These are phyloP conservation scores for Salmacisia buchloeana DNA, from an alignment of 1,284 basidiomycete genomes.

Conservation along the genomic window DNA sequence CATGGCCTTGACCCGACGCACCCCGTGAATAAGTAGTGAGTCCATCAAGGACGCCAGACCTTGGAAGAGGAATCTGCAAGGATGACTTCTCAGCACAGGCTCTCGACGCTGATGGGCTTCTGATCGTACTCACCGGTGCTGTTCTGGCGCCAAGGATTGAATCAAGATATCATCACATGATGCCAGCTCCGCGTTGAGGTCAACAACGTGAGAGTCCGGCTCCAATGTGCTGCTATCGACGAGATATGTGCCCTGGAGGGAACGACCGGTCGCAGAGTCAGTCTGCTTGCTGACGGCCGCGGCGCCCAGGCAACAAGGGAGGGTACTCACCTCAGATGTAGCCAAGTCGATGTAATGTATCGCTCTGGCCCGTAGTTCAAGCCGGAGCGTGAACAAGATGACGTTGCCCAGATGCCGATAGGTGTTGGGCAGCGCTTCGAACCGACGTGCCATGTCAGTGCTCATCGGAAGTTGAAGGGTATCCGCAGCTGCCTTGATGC, in stretches of 20 bases:
- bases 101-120: slow-evolving; percentile 23
- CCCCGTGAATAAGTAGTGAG: slow-evolving; percentile 69
- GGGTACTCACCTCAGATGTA: slow-evolving; percentile 53
- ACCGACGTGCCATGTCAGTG: slow-evolving; percentile 22
- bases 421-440: slow-evolving; percentile 76
- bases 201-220: slow-evolving; percentile 81
- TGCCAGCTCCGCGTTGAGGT: slow-evolving; percentile 76
- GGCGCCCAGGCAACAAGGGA: too few relatives aligned
- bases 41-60: slow-evolving; percentile 85
- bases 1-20: slow-evolving; percentile 65
- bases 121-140: slow-evolving; percentile 10
- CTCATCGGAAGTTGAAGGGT: slow-evolving; percentile 31
- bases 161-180: slow-evolving; percentile 64
- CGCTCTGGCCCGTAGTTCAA: slow-evolving; percentile 79
- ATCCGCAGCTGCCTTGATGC: slow-evolving; percentile 12
- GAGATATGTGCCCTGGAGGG: slow-evolving; percentile 62
- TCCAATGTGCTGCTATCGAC: slow-evolving; percentile 65
- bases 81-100: slow-evolving; percentile 50
- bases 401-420: slow-evolving; percentile 81
- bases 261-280: background rate
- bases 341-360: slow-evolving; percentile 76
- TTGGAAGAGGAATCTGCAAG: slow-evolving; percentile 70
- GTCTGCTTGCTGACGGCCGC: too few relatives aligned
- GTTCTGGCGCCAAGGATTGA: slow-evolving; percentile 23
- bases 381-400: slow-evolving; percentile 78